Percentiles rank a stretch among this genome's conserved stretches.
Conservation (phyloP, 805 yeast genomes). For the Trichomonascus vanleenenianus region DNA sequence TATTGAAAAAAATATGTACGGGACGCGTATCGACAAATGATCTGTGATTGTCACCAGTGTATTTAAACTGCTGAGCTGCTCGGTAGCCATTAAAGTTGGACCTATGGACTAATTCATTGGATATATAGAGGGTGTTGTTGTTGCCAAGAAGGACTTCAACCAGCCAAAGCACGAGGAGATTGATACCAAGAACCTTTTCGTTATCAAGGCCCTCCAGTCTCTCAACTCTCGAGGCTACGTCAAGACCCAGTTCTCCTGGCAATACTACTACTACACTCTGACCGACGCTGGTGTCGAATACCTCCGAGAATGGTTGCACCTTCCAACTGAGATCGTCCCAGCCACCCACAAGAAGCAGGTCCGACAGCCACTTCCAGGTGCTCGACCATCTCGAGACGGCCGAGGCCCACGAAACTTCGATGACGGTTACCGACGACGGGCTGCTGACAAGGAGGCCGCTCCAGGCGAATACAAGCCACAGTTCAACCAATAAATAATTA, state of each 20-base stretch:
- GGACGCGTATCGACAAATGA: too few relatives aligned
- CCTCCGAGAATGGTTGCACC: constrained; percentile 96
- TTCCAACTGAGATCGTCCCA: constrained; percentile 98
- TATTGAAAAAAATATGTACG: too few relatives aligned
- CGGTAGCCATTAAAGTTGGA: too few relatives aligned
- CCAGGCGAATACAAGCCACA: constrained; percentile 30
- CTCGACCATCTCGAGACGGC: constrained; percentile 31
- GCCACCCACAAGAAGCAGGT: constrained; percentile 94
- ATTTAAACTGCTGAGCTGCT: too few relatives aligned
- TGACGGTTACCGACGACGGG: constrained; percentile 57
- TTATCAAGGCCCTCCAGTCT: constrained; percentile 97
- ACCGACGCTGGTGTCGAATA: constrained; percentile 99
- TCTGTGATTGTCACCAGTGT: too few relatives aligned
- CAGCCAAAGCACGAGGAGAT: constrained; percentile 97
- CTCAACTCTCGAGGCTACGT: constrained; percentile 98
- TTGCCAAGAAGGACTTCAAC: constrained; percentile 98
- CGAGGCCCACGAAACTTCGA: constrained; percentile 53
- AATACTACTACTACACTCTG: constrained; percentile 99
- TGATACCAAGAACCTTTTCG: constrained; percentile 96
- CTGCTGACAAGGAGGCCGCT: constrained; percentile 36
- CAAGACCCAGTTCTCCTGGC: constrained; percentile 99
- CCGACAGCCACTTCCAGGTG: constrained; percentile 57
- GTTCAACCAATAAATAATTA: constrained; percentile 24
- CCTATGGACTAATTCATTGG: not conserved
- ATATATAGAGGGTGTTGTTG: constrained; percentile 98